These are phyloP conservation scores for Kondoa subrosea DNA, from an alignment of 768 basidiomycete species.

Conservation along the genomic window DNA sequence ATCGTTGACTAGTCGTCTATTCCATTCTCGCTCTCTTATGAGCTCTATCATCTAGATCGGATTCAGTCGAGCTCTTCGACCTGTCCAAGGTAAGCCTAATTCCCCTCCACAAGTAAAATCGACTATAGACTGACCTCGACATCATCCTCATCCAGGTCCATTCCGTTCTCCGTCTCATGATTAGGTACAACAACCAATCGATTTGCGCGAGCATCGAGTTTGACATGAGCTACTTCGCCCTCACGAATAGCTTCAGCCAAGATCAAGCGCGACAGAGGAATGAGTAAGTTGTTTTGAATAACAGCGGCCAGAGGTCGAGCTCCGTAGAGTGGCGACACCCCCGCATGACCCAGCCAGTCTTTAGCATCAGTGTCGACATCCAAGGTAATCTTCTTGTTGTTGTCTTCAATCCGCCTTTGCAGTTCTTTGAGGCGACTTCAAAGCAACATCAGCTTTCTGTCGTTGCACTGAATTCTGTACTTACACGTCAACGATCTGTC, in stretches of 20 bases:
- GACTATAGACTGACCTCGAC: conserved; percentile 1
- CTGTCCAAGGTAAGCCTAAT: not conserved
- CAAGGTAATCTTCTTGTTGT: conserved; percentile 55
- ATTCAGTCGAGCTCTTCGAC: not conserved
- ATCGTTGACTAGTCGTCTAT: not conserved
- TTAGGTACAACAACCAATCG: conserved; percentile 62
- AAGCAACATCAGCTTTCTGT: not conserved
- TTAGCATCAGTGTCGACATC: conserved; percentile 52
- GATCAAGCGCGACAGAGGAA: conserved; percentile 70
- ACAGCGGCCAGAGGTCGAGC: conserved; percentile 74
- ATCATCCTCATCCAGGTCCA: conserved; percentile 44
- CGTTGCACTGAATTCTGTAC: not conserved
- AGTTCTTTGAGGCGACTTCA: conserved; percentile 63
- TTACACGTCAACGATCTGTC: conserved; percentile 56
- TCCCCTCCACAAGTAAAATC: not conserved
- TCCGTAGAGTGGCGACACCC: conserved; percentile 58
- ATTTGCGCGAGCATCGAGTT: conserved; percentile 68
- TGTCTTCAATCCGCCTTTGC: conserved; percentile 55
- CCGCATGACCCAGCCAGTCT: conserved; percentile 53
- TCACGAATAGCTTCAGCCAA: conserved; percentile 68
- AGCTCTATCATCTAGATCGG: not conserved
- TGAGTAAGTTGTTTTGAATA: conserved; percentile 81
- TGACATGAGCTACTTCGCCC: conserved; percentile 55
- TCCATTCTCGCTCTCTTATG: not conserved
- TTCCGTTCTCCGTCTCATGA: conserved; percentile 53